These are phyloP conservation scores for Priceomyces carsonii DNA, from an alignment of 805 yeast genomes.

Conservation along the genomic window DNA sequence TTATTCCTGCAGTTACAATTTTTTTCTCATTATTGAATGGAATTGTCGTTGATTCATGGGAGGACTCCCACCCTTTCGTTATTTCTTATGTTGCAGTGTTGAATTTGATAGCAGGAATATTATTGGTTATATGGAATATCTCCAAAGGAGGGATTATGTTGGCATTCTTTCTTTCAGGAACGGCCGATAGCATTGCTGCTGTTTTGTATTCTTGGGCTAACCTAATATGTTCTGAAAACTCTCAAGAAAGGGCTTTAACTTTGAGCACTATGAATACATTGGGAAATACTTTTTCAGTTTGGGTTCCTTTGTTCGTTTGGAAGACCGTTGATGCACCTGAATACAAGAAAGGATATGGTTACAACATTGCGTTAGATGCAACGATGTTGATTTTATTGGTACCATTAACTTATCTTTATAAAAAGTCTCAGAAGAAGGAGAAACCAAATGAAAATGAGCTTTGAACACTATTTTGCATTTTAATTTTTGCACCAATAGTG, in stretches of 20 bases:
- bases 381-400: slow-evolving; percentile 21
- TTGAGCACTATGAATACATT: slow-evolving; percentile 16
- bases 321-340: slow-evolving; percentile 15
- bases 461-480: too few relatives aligned
- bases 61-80: slow-evolving; percentile 21
- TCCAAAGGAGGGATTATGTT: slow-evolving; percentile 10
- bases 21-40: slow-evolving; percentile 25
- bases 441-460: too few relatives aligned
- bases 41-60: slow-evolving; percentile 25
- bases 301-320: slow-evolving; percentile 19
- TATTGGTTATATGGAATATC: slow-evolving; percentile 12
- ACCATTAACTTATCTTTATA: slow-evolving; percentile 23
- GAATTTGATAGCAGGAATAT: slow-evolving; percentile 11
- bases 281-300: slow-evolving; percentile 15
- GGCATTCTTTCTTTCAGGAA: slow-evolving; percentile 15
- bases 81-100: slow-evolving; percentile 15
- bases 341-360: slow-evolving; percentile 15
- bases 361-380: slow-evolving; percentile 17
- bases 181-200: slow-evolving; percentile 14
- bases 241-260: slow-evolving; percentile 14
- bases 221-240: slow-evolving; percentile 13
- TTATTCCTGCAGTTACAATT: slow-evolving; percentile 22
- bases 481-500: too few relatives aligned
- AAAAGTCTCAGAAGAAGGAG: slow-evolving; percentile 4
- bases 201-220: slow-evolving; percentile 17